Percentiles rank a stretch among this genome's conserved stretches.
Conservation (phyloP, 495 filamentous ascomycete genomes). For the Neurospora sp. region DNA sequence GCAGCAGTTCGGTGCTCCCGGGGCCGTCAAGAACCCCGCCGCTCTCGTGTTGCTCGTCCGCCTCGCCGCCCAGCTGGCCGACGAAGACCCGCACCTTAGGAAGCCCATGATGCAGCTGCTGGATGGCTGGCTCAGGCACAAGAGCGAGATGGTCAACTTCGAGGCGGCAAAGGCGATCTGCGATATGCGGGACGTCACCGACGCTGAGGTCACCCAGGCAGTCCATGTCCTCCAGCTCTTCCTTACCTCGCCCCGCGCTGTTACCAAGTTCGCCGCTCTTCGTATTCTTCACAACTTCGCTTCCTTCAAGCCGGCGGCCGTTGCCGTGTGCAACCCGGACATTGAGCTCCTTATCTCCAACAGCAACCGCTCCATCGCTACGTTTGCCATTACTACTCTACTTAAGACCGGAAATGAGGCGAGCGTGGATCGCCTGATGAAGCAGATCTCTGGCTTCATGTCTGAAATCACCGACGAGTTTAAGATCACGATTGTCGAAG, state of each 20-base stretch:
- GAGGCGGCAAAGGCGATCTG: slow-evolving; percentile 98
- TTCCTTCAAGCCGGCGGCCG: slow-evolving; percentile 85
- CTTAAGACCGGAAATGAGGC: slow-evolving; percentile 97
- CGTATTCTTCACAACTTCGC: slow-evolving; percentile 95
- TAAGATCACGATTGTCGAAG: slow-evolving; percentile 98
- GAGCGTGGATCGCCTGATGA: slow-evolving; percentile 95
- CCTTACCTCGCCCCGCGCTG: slow-evolving; percentile 89
- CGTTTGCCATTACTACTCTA: slow-evolving; percentile 94
- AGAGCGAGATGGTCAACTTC: slow-evolving; percentile 99
- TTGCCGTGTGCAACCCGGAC: slow-evolving; percentile 90
- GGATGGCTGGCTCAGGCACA: slow-evolving; percentile 94
- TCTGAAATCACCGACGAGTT: slow-evolving; percentile 97
- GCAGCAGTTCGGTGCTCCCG: slow-evolving; percentile 87
- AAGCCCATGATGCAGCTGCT: slow-evolving; percentile 92
- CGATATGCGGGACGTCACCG: slow-evolving; percentile 84
- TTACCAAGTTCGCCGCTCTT: slow-evolving; percentile 97
- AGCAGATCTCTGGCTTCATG: slow-evolving; percentile 96
- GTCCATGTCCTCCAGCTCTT: slow-evolving; percentile 93
- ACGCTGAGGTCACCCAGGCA: slow-evolving; percentile 83
- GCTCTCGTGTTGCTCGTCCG: slow-evolving; percentile 87
- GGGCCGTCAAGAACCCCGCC: slow-evolving; percentile 88
- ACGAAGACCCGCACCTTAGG: slow-evolving; percentile 80
- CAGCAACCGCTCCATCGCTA: slow-evolving; percentile 93
- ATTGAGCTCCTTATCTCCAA: slow-evolving; percentile 95
- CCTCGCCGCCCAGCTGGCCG: slow-evolving; percentile 86